Conservation (phyloP, 2,329 filamentous ascomycete species). For the Diaporthe helianthi region DNA sequence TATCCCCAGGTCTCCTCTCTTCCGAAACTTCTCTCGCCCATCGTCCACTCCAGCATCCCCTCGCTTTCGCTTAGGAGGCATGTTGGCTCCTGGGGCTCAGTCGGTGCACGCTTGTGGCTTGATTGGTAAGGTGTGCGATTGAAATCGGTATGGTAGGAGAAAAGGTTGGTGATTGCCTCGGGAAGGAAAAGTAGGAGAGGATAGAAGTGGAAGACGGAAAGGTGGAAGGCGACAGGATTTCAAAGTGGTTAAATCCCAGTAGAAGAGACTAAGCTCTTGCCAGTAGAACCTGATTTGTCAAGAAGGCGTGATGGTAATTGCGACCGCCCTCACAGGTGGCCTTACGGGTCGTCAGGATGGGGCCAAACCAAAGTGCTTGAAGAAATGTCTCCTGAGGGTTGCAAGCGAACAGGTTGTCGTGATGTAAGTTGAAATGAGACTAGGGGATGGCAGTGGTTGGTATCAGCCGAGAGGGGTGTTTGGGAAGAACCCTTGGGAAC, state of each 20-base stretch:
- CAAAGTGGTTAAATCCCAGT: too few relatives aligned
- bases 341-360: rapidly evolving
- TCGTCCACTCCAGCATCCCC: background rate
- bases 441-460: background rate
- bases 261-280: too few relatives aligned
- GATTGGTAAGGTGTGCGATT: too few relatives aligned
- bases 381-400: too few relatives aligned
- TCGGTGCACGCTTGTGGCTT: rapidly evolving
- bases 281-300: too few relatives aligned
- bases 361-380: background rate
- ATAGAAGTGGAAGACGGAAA: too few relatives aligned
- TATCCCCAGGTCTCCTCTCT: background rate
- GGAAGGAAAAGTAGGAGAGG: background rate
- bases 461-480: background rate
- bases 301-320: rapidly evolving
- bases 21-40: background rate
- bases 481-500: background rate
- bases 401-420: background rate
- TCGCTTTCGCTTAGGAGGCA: background rate
- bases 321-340: rapidly evolving
- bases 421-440: background rate
- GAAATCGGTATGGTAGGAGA: too few relatives aligned
- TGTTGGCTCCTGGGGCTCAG: background rate
- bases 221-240: too few relatives aligned
- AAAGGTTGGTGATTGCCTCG: too few relatives aligned